Conservation (phyloP, 2,329 filamentous ascomycete genomes). For the Trichophyton rubrum region DNA sequence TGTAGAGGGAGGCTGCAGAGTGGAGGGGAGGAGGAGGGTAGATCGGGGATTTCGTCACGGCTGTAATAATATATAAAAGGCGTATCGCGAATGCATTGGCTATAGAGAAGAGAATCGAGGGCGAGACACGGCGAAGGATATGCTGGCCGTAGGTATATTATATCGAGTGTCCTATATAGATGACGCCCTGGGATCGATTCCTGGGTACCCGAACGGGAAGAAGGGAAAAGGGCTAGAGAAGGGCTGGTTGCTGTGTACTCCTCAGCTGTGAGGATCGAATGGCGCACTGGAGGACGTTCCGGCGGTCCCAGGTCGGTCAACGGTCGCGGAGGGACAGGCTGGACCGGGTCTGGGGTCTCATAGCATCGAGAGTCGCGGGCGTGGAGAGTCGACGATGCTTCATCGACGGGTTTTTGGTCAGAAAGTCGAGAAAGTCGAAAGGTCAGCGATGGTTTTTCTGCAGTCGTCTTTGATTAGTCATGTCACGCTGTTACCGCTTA, state of each 20-base stretch:
- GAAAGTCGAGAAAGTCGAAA: not conserved
- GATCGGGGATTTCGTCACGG: slow-evolving; percentile 7
- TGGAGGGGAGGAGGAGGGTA: not conserved
- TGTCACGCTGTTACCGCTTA: not conserved
- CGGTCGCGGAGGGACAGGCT: not conserved
- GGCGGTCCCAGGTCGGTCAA: not conserved
- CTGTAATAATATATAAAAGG: slow-evolving; percentile 1
- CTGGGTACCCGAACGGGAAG: not conserved
- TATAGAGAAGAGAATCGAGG: not conserved
- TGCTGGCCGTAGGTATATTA: not conserved
- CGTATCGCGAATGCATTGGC: slow-evolving; percentile 10
- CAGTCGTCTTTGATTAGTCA: not conserved
- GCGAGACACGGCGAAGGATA: not conserved
- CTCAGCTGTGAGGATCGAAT: not conserved
- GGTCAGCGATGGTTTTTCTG: not conserved
- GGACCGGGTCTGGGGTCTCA: not conserved
- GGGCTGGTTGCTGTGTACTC: not conserved
- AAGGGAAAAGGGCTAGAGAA: not conserved
- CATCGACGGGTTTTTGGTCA: too few species aligned
- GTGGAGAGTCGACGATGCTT: not conserved
- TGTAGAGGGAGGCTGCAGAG: too few species aligned
- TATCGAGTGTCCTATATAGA: not conserved
- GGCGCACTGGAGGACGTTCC: not conserved
- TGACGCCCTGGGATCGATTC: not conserved
- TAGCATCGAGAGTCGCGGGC: not conserved